A percentile compares a stretch with the other conserved stretches of the same genome.
These are phyloP conservation scores for Flaveria bidentis DNA, from an alignment of 129 eudicot species.

Conservation along the genomic window DNA sequence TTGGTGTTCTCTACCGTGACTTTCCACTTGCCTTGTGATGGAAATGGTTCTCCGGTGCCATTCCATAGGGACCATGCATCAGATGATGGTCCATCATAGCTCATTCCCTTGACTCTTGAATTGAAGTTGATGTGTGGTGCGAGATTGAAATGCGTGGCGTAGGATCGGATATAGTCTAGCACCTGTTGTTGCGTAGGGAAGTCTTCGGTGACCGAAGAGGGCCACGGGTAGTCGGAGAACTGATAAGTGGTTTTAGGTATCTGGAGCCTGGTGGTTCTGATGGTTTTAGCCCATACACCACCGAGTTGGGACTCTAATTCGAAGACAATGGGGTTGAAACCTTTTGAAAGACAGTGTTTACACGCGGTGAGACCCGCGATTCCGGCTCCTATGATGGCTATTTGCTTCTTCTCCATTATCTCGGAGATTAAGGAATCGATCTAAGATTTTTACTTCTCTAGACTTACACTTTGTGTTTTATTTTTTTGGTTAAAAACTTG, in stretches of 20 bases:
- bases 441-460: too few species aligned
- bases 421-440: not conserved
- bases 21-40: slow-evolving; percentile 50
- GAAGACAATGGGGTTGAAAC: slow-evolving; percentile 54
- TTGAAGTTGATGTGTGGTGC: slow-evolving; percentile 41
- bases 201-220: slow-evolving; percentile 37
- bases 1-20: slow-evolving; percentile 35
- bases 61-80: slow-evolving; percentile 45
- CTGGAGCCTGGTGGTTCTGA: slow-evolving; percentile 56
- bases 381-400: slow-evolving; percentile 62
- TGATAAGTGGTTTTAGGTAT: slow-evolving; percentile 33
- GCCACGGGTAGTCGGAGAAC: slow-evolving; percentile 73
- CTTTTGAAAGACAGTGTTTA: slow-evolving; percentile 50
- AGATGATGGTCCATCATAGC: slow-evolving; percentile 38
- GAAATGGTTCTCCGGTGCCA: slow-evolving; percentile 43
- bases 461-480: not conserved
- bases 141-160: slow-evolving; percentile 55
- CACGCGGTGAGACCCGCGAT: slow-evolving; percentile 64
- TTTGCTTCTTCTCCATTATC: slow-evolving; percentile 42
- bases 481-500: not conserved
- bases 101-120: slow-evolving; percentile 37
- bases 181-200: slow-evolving; percentile 49
- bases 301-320: slow-evolving; percentile 48
- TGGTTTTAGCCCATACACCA: slow-evolving; percentile 61
- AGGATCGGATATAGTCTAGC: slow-evolving; percentile 47